Conservation (phyloP, 345 rosid species). For the Lepidium didymum region DNA sequence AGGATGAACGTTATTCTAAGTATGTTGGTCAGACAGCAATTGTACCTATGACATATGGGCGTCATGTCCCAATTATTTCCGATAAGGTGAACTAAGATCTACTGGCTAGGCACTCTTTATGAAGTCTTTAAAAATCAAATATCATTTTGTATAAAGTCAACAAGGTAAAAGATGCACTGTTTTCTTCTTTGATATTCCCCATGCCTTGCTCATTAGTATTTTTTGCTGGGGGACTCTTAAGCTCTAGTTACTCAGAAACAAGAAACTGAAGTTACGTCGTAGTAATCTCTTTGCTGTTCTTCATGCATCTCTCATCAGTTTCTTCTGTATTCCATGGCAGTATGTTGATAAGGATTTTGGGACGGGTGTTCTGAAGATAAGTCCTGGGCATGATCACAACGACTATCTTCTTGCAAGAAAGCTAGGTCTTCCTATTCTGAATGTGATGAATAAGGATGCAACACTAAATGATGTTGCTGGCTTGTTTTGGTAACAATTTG, state of each 20-base stretch:
- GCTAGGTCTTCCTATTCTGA: constrained; percentile 94
- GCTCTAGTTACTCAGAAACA: constrained; percentile 4
- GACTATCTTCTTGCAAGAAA: constrained; percentile 95
- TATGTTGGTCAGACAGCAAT: constrained; percentile 83
- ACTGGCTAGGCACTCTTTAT: constrained; percentile 4
- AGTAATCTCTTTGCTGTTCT: neutral
- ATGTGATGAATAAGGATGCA: constrained; percentile 96
- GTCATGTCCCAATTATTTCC: constrained; percentile 83
- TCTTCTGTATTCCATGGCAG: constrained; percentile 40
- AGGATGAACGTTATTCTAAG: constrained; percentile 88
- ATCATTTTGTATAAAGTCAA: neutral
- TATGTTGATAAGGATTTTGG: constrained; percentile 97
- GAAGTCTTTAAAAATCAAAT: neutral
- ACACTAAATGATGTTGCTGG: constrained; percentile 95
- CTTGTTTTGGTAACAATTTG: constrained; percentile 55
- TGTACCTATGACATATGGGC: constrained; percentile 98
- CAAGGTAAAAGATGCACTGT: neutral
- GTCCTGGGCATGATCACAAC: constrained; percentile 98
- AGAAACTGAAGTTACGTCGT: neutral
- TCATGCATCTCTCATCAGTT: constrained; percentile 4
- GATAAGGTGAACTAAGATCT: constrained; percentile 56
- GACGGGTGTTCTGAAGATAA: constrained; percentile 97
- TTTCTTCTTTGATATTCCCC: neutral
- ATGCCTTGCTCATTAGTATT: neutral
- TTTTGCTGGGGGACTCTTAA: neutral